phyloP scores from a whole-genome alignment of 805 yeast genomes.

The Cyberlindnera saturnus region DNA sequence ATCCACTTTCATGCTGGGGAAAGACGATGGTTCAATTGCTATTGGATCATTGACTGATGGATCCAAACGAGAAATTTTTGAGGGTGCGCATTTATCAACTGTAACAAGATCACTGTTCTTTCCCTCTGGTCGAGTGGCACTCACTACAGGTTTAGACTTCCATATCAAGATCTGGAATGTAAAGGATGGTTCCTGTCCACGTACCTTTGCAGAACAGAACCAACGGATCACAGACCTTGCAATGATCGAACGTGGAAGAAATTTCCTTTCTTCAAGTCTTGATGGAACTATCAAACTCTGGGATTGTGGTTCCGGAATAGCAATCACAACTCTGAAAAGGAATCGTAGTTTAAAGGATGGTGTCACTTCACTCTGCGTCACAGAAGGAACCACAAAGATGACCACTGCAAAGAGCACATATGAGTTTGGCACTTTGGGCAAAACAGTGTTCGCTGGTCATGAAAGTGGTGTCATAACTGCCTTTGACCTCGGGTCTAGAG shows the following conservation, averaged over 20 bases:
- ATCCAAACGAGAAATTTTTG: constrained; percentile 8
- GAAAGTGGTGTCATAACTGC: constrained; percentile 31
- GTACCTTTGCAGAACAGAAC: constrained; percentile 48
- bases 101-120: constrained; percentile 43
- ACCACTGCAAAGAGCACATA: constrained; percentile 26
- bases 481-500: constrained; percentile 32
- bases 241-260: constrained; percentile 61
- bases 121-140: constrained; percentile 58
- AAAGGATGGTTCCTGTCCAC: constrained; percentile 38
- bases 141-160: constrained; percentile 56
- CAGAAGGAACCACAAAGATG: not conserved
- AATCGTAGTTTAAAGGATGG: constrained; percentile 31
- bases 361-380: constrained; percentile 23
- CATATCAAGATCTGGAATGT: constrained; percentile 57
- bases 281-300: constrained; percentile 58
- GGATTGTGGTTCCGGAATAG: constrained; percentile 59
- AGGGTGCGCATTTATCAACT: constrained; percentile 45
- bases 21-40: constrained; percentile 27
- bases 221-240: constrained; percentile 41
- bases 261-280: constrained; percentile 46
- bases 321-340: constrained; percentile 36
- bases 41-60: constrained; percentile 9
- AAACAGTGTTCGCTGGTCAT: constrained; percentile 38
- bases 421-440: constrained; percentile 46
- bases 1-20: constrained; percentile 28